Conservation (phyloP, 805 yeast genomes). For the Tetrapisispora taiwanensis region DNA sequence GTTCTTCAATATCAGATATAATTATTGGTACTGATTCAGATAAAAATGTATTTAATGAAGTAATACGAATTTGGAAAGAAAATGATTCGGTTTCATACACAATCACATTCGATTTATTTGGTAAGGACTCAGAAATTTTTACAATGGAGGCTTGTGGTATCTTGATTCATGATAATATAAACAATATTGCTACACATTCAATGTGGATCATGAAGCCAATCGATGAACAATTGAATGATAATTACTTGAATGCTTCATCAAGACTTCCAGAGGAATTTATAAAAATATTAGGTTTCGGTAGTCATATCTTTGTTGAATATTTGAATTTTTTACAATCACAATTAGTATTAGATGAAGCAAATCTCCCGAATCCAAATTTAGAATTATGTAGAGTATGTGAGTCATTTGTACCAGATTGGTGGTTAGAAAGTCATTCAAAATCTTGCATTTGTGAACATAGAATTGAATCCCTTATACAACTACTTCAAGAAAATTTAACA, state of each 20-base stretch:
- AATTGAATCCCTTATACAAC: slow-evolving; percentile 65
- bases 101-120: slow-evolving; percentile 49
- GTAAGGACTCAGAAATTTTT: slow-evolving; percentile 41
- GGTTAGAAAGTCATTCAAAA: slow-evolving; percentile 86
- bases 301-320: slow-evolving; percentile 71
- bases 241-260: slow-evolving; percentile 22
- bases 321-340: slow-evolving; percentile 52
- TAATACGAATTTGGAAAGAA: slow-evolving; percentile 55
- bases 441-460: slow-evolving; percentile 78
- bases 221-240: slow-evolving; percentile 27
- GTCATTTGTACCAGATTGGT: slow-evolving; percentile 86
- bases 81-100: slow-evolving; percentile 66
- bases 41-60: slow-evolving; percentile 54
- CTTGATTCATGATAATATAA: slow-evolving; percentile 51
- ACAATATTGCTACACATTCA: slow-evolving; percentile 60
- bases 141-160: slow-evolving; percentile 94
- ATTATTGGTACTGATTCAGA: slow-evolving; percentile 59
- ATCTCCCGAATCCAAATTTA: slow-evolving; percentile 68
- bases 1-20: slow-evolving; percentile 45
- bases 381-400: slow-evolving; percentile 91
- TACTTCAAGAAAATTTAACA: slow-evolving; percentile 60
- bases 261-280: slow-evolving; percentile 54
- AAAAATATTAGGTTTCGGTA: slow-evolving; percentile 80
- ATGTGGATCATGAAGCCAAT: slow-evolving; percentile 85
- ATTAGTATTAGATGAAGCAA: slow-evolving; percentile 51